Evolutionary conservation across 176 grass and related monocot genomes (phyloP), one percentile per base, ranked within the genome.

Genomic region (Carex parvula): DNA sequence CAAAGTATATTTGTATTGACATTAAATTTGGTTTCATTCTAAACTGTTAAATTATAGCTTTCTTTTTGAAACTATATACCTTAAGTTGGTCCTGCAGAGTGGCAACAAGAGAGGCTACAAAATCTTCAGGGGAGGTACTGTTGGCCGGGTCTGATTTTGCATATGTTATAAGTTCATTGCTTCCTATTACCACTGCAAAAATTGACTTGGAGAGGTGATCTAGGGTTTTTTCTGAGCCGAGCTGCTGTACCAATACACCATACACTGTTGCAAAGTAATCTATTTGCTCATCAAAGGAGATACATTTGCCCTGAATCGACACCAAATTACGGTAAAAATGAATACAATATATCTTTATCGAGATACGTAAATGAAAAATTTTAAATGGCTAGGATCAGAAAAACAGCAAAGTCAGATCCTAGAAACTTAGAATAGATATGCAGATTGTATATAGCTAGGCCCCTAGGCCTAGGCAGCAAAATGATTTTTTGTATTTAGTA

Each of bases 91-190:
- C 82, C 1, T 68, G 79, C 3, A 98, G 90, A 1, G 86, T 84
- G 14, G 81, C 56, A 56, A 91, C 52, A 59, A 98, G 73, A 42
- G 82, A 44, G 87, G 85, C 84, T 0, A 93, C 86, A 59, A 88
- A 90, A 56, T 88, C 87, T 39, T 88, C 87, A 7, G 70, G 15
- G 15, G 90, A 53, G 77, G 52, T 64, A 50, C 63, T 81, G 50
- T 61, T 13, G 35, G 44, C 18, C 0, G 87, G n/a, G 79, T 17
- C 64, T 24, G 84, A 87, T 73, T 66, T 92, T 56, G 75, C 89
- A 83, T 98, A 98, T 70, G 89, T 85, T 80, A 91, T 85, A 26
- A 98, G 84, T 67, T 98, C 95, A 73, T 98, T 98, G 92, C 95
- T 98, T 78, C 95, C 92, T 82, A 98, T 91, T 35, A 93, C 85